Evolutionary conservation across 768 basidiomycete genomes (phyloP), one percentile per base, ranked within the genome.

Genomic region (Boletus subcaerulescens): DNA sequence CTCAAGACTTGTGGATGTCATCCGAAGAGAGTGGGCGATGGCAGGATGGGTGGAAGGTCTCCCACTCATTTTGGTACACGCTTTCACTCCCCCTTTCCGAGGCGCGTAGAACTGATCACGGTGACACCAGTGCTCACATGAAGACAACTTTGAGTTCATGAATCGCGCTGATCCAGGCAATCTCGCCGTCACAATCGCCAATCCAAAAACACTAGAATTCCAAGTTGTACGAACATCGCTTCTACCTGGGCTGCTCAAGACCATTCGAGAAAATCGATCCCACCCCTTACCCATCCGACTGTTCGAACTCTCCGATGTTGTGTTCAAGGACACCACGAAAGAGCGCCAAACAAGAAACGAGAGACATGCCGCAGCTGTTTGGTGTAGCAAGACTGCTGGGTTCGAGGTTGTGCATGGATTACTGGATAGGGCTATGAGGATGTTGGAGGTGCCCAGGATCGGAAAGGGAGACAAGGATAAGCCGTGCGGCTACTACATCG

Each of bases 221-320:
- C 97, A 99, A 74, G 89, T 98, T 54, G 93, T 98, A 42, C 90
- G 97, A 58, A 98, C 97, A 2, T 93, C 95, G 26, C 85, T 99
- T 50, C 77, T 99, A 8, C 95, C 96, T 14, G 97, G 97, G 48
- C 84, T 99, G 43, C 84, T 99, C 63, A 99, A 99, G 76, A 97
- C 95, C 17, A 78, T 97, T 43, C 88, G 97, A 62, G 97, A 99
- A 76, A 99, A 99, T 76, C 86, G 91, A 48, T 91, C 91, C 58
- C 93, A 97, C 60, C 70, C 96, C 1, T 79, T 99, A 14, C 97
- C 97, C 4, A 84, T 98, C 70, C 89, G 86, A 57, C 83, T 98
- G 54, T 99, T 98, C 68, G 97, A 99, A 73, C 82, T 90, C 3
- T 87, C 92, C 7, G 97, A 99, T 68, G 84, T 98, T 45, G 93